Base-by-base conservation (phyloP, 75 land plant genomes). In the Larix kaempferi region DNA sequence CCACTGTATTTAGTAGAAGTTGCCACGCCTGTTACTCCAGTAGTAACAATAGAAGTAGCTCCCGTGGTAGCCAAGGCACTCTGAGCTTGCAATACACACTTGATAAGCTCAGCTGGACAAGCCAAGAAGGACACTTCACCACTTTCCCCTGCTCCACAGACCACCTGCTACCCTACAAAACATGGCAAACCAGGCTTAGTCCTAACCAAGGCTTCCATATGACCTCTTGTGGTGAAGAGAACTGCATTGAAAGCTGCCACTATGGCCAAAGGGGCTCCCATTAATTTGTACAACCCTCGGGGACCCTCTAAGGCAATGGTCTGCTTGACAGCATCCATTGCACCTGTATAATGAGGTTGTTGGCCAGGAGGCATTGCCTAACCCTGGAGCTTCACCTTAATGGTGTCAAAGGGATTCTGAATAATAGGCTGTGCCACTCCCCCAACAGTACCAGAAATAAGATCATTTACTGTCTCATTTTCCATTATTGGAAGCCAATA, bases 71-170 rank as follows among this genome's bases (percentile, higher is more conserved):
- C 74, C 4, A 78, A 35, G 22, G 80, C 83, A 44, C 87, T 76
- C 58, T 87, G 88, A 3, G 88, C 88, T 58, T 87, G 88, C 23
- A 85, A 52, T 4, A 80, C 41, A 59, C 88, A 87, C 67, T 87
- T 87, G 57, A 87, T 86, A 35, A 87, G 83, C 73, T 87, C 86
- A 3, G 88, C 84, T 1, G 88, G 88, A 57, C 88, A 87, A 1
- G 83, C 86, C n/a, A 84, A 75, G 29, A 87, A 74, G 2, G 82
- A 80, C 16, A 84, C 83, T 2, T 81, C 88, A 5, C 81, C 78
- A 0, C 88, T 83, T 4, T 86, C 84, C 15, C 85, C 83, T 19
- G 81, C 77, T 5, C 88, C 88, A 26, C 87, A 85, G 5, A 87
- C 55, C 56, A 81, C 21, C 49, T 87, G 86, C 60, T 87, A 76